Base-by-base conservation (phyloP, 306 rosid species). In the Acacia acuminata region DNA sequence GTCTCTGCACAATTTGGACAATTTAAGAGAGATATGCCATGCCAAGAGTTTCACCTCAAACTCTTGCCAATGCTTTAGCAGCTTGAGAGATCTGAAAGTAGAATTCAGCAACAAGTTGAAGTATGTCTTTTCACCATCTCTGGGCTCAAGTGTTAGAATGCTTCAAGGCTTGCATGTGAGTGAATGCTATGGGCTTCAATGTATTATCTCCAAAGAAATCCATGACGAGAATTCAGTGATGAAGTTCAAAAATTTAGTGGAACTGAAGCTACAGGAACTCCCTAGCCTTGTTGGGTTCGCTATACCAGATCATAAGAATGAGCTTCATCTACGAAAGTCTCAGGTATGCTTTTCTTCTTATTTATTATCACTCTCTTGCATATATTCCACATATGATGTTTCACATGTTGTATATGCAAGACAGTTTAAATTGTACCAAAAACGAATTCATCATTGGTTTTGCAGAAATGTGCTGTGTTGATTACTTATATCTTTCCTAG, bases 81-180 rank as follows among this genome's bases (percentile, higher is more conserved):
- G 47, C 60, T 15, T 79, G 13, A 71, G 30, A 42, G 58, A 53
- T 70, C 61, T 79, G 8, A 58, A 55, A 42, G 8, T 79, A 16
- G 77, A 70, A 55, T 55, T 55, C 24, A 71, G 83, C 64, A 42
- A 24, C 27, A 56, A 42, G 56, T 71, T 79, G 77, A 79, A 71
- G 77, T 40, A 27, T 27, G 4, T 79, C 71, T 79, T 79, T 56
- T 56, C 83, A 55, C 8, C 32, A 20, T 71, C 30, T 79, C 67
- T 38, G 24, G 60, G 67, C 27, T 30, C 53, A 36, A 69, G 76
- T 16, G 24, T 79, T 60, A 68, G 55, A n/a, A 51, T 19, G 61
- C 82, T 79, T 68, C 76, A 67, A 79, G 25, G 69, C 76, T 69
- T 79, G 76, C 82, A 68, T 79, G 76, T 79, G 27, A 19, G 20